Evolutionary conservation across 768 basidiomycete genomes (phyloP), one percentile per base, ranked within the genome.

Genomic region (Exidia glandulosa): DNA sequence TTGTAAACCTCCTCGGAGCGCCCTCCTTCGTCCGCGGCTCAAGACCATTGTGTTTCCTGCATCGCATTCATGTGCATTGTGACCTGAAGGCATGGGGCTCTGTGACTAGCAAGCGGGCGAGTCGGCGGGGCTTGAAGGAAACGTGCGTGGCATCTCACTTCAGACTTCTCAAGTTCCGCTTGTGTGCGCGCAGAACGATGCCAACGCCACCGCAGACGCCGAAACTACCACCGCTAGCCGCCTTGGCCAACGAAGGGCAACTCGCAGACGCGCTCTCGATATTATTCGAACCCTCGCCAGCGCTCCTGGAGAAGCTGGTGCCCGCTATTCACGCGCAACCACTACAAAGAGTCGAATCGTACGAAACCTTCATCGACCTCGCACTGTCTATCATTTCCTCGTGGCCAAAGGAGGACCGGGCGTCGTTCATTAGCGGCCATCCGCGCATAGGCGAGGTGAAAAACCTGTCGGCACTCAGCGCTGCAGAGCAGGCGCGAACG

Each of bases 401-500:
- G 36, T 88, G 86, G 87, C 73, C 78, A 56, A 58, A 70, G 45
- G 66, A 69, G 23, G 74, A 75, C 6, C 81, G 78, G 64, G 83
- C 84, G 0, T 70, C 73, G 61, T 93, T 96, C 67, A 78, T 95
- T 62, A 81, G 78, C 4, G 93, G 85, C 2, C 94, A 95, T 74
- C 94, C 94, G 34, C 81, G 91, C 61, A 95, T 95, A 52, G 94
- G 94, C 37, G 90, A 90, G 72, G 81, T 77, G 61, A 84, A 81
- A 66, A 84, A 84, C 45, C 77, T 94, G 13, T 90, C 88, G 0
- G 79, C 71, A 50, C 76, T 92, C 54, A 93, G 90, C 70, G 83
- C 84, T 30, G 83, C 79, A 56, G 94, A 96, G 72, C 94, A 95
- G 70, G 72, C 69, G 0, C 70, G 72, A 3, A 72, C 72, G 12